Conservation (phyloP, 495 filamentous ascomycete species). For the Aspergillus incahuasiensis region DNA sequence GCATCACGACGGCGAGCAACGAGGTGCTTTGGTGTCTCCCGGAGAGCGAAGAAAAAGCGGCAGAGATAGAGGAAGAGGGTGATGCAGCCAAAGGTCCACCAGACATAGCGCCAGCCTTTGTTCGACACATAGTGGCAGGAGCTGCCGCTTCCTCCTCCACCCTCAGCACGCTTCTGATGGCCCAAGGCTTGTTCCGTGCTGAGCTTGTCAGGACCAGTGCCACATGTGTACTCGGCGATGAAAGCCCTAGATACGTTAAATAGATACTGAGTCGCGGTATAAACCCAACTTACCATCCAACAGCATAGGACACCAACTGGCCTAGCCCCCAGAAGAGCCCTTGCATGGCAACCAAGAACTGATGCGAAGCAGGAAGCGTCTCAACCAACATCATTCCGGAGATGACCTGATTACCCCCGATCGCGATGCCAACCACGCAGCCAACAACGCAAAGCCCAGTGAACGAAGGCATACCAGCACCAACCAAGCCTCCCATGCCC, state of each 20-base stretch:
- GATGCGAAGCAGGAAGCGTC: conserved; percentile 22
- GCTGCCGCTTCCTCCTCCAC: conserved; percentile 2
- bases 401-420: conserved; percentile 22
- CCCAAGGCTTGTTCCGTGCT: conserved; percentile 13
- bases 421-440: conserved; percentile 21
- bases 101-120: conserved; percentile 26
- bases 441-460: conserved; percentile 21
- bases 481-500: conserved; percentile 25
- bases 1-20: conserved; percentile 19
- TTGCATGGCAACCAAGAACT: conserved; percentile 25
- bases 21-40: conserved; percentile 25
- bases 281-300: conserved; percentile 18
- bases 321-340: conserved; percentile 20
- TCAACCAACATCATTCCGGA: conserved; percentile 21
- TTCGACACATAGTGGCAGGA: conserved; percentile 31
- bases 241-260: conserved; percentile 14
- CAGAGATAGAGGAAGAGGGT: conserved; percentile 25
- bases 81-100: conserved; percentile 26
- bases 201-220: conserved; percentile 21
- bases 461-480: conserved; percentile 23
- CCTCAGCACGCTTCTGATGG: neutral
- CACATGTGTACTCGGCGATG: conserved; percentile 35
- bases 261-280: neutral
- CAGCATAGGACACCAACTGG: conserved; percentile 17
- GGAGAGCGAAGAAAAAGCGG: conserved; percentile 53